Evolutionary conservation across 2,329 filamentous ascomycete genomes (phyloP).

Genomic region (Epicoccum sorghinum): DNA sequence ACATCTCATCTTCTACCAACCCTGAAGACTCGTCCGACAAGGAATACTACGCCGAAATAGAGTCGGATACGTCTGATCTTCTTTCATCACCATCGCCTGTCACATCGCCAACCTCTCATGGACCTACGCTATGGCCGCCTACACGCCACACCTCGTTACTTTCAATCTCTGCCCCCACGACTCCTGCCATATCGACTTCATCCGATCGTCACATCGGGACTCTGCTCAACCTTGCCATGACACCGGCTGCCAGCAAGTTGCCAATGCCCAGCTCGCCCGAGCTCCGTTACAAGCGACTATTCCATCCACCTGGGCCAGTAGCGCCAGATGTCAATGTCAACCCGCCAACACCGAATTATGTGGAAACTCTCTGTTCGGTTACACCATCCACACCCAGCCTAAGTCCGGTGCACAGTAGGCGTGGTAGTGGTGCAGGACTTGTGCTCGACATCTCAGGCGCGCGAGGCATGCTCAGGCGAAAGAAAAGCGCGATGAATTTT

Average conservation of each 20-base stretch:
- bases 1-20: conserved; percentile 41
- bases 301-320: conserved; percentile 40
- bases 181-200: conserved; percentile 23
- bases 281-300: conserved; percentile 50
- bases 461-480: conserved; percentile 38
- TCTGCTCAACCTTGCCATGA: conserved; percentile 34
- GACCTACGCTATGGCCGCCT: conserved; percentile 34
- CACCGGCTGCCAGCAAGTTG: conserved; percentile 19
- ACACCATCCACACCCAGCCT: conserved; percentile 8
- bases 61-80: conserved; percentile 41
- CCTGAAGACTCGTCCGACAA: conserved; percentile 38
- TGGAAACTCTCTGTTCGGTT: conserved; percentile 15
- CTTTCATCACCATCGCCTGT: conserved; percentile 42
- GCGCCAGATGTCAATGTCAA: conserved; percentile 20
- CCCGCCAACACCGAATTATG: conserved; percentile 8
- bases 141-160: conserved; percentile 34
- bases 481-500: conserved; percentile 10
- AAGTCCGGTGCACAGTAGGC: conserved; percentile 24
- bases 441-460: conserved; percentile 40
- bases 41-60: conserved; percentile 38
- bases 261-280: conserved; percentile 47
- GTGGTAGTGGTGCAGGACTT: conserved; percentile 22
- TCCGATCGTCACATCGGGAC: conserved; percentile 27
- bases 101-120: conserved; percentile 30
- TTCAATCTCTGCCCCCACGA: conserved; percentile 35